A percentile compares a stretch with the other conserved stretches of the same genome.
These are phyloP conservation scores for Pterula multifida DNA, from an alignment of 1,284 basidiomycete genomes.

Conservation along the genomic window DNA sequence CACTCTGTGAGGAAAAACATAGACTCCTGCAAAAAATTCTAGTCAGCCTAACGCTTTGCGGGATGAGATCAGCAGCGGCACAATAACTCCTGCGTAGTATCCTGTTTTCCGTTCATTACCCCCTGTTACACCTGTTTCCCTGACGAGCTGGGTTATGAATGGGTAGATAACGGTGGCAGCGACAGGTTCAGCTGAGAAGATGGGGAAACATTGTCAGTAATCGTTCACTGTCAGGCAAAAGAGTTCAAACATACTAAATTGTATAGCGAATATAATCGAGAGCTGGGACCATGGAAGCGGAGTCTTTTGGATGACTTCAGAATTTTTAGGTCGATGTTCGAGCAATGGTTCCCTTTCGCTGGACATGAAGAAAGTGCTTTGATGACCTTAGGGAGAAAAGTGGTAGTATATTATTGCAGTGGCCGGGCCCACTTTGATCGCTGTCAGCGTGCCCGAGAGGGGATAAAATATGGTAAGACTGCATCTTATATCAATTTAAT, in stretches of 20 bases:
- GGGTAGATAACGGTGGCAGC: constrained; percentile 21
- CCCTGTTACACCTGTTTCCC: constrained; percentile 16
- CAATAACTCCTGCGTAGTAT: constrained; percentile 27
- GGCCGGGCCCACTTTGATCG: neutral
- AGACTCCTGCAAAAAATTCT: constrained; percentile 15
- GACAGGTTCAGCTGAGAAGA: constrained; percentile 19
- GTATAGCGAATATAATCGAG: constrained; percentile 8
- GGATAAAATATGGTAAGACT: too few species aligned
- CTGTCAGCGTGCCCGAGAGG: too few species aligned
- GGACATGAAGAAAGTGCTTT: neutral
- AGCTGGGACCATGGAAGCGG: constrained; percentile 16
- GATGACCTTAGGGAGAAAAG: neutral
- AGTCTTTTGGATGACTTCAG: constrained; percentile 4
- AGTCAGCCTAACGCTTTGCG: neutral
- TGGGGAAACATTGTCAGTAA: constrained; percentile 7
- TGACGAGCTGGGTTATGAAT: constrained; percentile 20
- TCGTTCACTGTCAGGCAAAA: neutral
- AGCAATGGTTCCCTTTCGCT: neutral
- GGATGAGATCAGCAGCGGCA: constrained; percentile 4
- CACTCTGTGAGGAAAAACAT: constrained; percentile 18
- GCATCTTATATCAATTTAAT: too few species aligned
- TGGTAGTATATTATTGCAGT: neutral
- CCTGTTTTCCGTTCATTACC: constrained; percentile 16
- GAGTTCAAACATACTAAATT: constrained; percentile 2
- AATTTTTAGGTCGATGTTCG: neutral